Evolutionary conservation across 441 rosid genomes (phyloP), one percentile per base, ranked within the genome.

Genomic region (Pelargonium australe): DNA sequence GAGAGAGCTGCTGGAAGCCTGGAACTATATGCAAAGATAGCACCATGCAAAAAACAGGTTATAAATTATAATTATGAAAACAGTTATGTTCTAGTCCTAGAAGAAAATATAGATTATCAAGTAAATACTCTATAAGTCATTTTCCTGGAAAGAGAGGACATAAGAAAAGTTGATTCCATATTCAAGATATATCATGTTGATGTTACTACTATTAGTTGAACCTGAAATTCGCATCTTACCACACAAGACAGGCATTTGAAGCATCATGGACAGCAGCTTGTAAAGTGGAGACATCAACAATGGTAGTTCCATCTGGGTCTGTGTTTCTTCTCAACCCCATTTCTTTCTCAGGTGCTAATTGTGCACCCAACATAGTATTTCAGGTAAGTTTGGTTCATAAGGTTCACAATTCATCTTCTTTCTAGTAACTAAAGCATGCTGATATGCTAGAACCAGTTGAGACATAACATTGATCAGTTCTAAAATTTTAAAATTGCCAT

Each of bases 211-310:
- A 17, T 55, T 55, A 55, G 20, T 16, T 19, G 8, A 55, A 55
- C 20, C 61, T 55, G 61, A 55, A 25, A 25, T 25, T 25, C 3
- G 31, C 31, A 25, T 55, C 61, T 55, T n/a, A 65, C 51, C 23
- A n/a, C 20, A 2, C 45, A 64, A 45, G 5, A 70, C 82, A 87
- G 92, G 93, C 90, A 63, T 84, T 88, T 68, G 79, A 72, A 80
- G 83, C 85, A 66, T 73, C 89, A 12, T 88, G 93, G 93, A 67
- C 40, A 17, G 85, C 75, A 77, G 87, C 90, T 71, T 88, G 93
- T 72, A 80, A 73, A 71, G 80, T 79, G 61, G 80, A 66, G 47
- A 82, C 75, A 25, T 82, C 90, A 19, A 83, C 81, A 13, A 63
- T 88, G 66, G 43, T 82, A 73, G 83, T 86, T 75, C 93, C 93